Percentiles rank a stretch among this genome's conserved stretches.
These are phyloP conservation scores for Agroathelia rolfsii DNA, from an alignment of 1,284 basidiomycete species.

Conservation along the genomic window DNA sequence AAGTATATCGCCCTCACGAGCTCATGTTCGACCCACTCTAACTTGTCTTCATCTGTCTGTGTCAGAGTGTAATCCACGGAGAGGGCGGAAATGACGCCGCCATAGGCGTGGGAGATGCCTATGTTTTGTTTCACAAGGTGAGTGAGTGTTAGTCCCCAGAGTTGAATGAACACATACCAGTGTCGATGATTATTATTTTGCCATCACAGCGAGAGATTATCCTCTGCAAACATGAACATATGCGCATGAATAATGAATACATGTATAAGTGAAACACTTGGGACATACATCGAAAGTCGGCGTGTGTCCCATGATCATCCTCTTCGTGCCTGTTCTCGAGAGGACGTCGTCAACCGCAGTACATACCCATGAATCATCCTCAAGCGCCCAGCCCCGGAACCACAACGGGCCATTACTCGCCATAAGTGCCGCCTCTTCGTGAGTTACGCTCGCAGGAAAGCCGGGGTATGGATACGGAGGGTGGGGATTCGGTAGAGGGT, in stretches of 20 bases:
- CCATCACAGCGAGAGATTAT: conserved; percentile 79
- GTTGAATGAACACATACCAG: conserved; percentile 29
- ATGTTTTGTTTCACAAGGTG: conserved; percentile 2
- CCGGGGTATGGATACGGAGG: conserved; percentile 75
- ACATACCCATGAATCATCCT: conserved; percentile 63
- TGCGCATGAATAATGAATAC: conserved; percentile 2
- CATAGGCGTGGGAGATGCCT: conserved; percentile 91
- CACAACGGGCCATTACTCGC: conserved; percentile 73
- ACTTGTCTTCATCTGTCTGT: no score
- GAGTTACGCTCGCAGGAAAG: conserved; percentile 55
- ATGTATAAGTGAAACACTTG: conserved; percentile 1
- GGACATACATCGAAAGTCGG: conserved; percentile 66
- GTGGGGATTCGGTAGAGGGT: conserved; percentile 60
- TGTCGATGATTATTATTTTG: conserved; percentile 88
- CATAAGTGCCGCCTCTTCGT: conserved; percentile 65
- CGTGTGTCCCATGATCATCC: conserved; percentile 93
- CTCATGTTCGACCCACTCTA: no score
- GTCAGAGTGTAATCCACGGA: conserved; percentile 75
- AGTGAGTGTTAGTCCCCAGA: neutral
- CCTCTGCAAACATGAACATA: conserved; percentile 27
- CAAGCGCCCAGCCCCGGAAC: conserved; percentile 85
- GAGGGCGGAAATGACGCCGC: conserved; percentile 81
- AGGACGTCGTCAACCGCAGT: conserved; percentile 59
- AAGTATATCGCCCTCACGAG: no score
- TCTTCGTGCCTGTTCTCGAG: conserved; percentile 62